phyloP scores from a whole-genome alignment of 2,329 filamentous ascomycete species.

The Botryotinia globosa region DNA sequence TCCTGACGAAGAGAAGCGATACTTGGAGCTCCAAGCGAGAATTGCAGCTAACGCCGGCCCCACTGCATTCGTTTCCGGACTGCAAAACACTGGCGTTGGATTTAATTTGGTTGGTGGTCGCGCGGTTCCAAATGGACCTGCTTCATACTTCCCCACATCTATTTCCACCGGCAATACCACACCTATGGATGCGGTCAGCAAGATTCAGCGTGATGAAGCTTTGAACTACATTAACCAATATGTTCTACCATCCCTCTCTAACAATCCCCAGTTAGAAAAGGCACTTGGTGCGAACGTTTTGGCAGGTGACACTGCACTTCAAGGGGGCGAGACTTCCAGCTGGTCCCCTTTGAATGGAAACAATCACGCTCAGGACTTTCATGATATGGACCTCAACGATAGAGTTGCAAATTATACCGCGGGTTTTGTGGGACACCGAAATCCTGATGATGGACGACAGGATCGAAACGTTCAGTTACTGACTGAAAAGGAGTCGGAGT shows the following conservation, averaged over 20 bases:
- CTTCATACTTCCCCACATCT: constrained; percentile 57
- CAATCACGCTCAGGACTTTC: constrained; percentile 22
- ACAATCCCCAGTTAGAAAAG: constrained; percentile 39
- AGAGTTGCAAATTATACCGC: constrained; percentile 38
- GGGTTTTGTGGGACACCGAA: constrained; percentile 34
- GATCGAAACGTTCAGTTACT: constrained; percentile 47
- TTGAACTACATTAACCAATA: constrained; percentile 69
- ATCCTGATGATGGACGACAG: constrained; percentile 34
- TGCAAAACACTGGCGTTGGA: constrained; percentile 54
- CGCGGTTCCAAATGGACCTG: constrained; percentile 61
- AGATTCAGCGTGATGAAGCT: constrained; percentile 64
- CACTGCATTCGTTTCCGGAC: constrained; percentile 54
- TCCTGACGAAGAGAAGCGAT: constrained; percentile 65
- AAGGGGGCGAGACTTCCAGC: constrained; percentile 30
- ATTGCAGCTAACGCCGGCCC: constrained; percentile 54
- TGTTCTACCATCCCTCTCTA: constrained; percentile 51
- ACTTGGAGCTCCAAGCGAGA: constrained; percentile 63
- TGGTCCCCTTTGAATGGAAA: constrained; percentile 33
- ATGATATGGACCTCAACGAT: constrained; percentile 33
- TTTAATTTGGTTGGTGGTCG: constrained; percentile 63
- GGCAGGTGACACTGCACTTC: constrained; percentile 33
- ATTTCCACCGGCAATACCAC: constrained; percentile 37
- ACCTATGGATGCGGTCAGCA: constrained; percentile 57
- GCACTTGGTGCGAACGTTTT: constrained; percentile 38
- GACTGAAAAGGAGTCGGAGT: constrained; percentile 62